Conservation (phyloP, 176 grass and related monocot species). For the Carex scoparia region DNA sequence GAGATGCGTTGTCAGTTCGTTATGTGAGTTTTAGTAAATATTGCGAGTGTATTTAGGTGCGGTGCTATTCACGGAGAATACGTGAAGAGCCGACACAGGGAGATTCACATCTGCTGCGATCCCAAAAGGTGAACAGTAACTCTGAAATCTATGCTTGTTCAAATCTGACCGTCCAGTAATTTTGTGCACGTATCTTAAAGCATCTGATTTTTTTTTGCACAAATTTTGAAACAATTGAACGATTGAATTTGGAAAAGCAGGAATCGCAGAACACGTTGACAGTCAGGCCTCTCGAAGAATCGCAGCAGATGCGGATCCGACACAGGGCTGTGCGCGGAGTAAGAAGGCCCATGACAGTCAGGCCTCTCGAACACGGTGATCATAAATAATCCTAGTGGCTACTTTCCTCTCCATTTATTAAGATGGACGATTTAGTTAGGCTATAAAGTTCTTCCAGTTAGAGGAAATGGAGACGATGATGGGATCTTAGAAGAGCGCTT, state of each 20-base stretch:
- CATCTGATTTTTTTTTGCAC: no score
- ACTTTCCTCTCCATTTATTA: background rate
- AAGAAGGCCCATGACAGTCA: background rate
- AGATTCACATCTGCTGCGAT: no score
- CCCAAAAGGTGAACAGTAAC: no score
- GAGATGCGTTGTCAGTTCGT: no score
- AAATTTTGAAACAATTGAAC: no score
- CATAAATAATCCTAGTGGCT: background rate
- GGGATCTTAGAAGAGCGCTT: background rate
- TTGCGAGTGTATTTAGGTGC: background rate
- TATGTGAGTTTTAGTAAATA: background rate
- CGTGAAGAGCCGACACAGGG: background rate
- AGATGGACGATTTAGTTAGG: background rate
- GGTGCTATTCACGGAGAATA: background rate
- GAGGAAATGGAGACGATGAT: background rate
- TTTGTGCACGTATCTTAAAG: no score
- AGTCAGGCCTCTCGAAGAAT: no score
- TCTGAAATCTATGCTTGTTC: no score
- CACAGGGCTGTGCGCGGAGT: background rate
- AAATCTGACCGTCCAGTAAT: no score
- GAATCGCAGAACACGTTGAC: no score
- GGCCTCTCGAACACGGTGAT: background rate
- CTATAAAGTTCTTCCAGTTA: fast-evolving
- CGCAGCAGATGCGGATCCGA: background rate
- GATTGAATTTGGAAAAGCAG: no score